These are phyloP conservation scores for Vigna mungo DNA, from an alignment of 306 rosid genomes.

Conservation along the genomic window DNA sequence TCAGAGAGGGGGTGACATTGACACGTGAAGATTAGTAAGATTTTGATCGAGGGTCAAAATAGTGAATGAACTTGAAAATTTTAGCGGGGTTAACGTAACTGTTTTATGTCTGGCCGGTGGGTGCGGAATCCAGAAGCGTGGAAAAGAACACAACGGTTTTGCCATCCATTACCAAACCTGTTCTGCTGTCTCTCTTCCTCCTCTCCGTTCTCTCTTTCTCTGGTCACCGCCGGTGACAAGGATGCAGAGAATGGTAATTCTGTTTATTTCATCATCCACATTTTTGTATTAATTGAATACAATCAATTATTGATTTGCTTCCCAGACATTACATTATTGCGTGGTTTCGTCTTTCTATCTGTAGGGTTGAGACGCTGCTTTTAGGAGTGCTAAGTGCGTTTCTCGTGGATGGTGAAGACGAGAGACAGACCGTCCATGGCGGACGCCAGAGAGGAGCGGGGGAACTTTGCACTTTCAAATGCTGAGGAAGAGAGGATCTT, in stretches of 20 bases:
- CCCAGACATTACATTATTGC: not conserved
- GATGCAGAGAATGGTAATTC: slow-evolving; percentile 43
- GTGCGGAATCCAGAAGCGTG: slow-evolving; percentile 43
- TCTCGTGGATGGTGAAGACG: slow-evolving; percentile 3
- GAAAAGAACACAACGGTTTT: slow-evolving; percentile 48
- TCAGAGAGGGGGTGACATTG: not conserved
- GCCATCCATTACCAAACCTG: not conserved
- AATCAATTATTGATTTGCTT: not conserved
- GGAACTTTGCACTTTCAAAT: slow-evolving; percentile 35
- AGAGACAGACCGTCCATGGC: slow-evolving; percentile 24
- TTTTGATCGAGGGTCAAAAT: slow-evolving; percentile 43
- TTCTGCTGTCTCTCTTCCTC: not conserved
- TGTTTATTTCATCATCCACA: not conserved
- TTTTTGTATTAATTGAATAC: not conserved
- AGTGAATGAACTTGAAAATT: slow-evolving; percentile 1
- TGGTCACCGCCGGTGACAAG: slow-evolving; percentile 39
- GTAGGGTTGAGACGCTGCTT: slow-evolving; percentile 28
- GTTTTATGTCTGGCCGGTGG: slow-evolving; percentile 48
- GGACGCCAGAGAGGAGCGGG: slow-evolving; percentile 37
- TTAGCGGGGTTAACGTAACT: slow-evolving; percentile 42
- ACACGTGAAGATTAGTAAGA: slow-evolving; percentile 9
- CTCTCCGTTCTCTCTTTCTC: slow-evolving; percentile 49
- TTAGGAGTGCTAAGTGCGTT: not conserved
- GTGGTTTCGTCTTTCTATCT: not conserved
- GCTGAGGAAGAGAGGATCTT: slow-evolving; percentile 66